Conservation (phyloP, 192 early-diverging fungal species). For the Backusella morwellensis region DNA sequence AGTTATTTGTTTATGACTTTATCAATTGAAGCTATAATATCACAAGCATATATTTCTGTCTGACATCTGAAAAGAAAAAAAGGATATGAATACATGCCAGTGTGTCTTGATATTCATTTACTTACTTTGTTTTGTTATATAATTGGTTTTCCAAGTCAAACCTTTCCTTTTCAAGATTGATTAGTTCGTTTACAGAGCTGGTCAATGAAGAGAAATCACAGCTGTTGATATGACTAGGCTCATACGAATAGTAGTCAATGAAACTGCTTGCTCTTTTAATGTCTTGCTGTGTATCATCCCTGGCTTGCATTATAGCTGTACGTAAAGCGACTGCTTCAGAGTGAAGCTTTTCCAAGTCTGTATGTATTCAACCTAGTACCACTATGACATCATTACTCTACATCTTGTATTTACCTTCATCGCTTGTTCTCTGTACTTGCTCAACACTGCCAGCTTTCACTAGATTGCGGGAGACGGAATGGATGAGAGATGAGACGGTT, state of each 20-base stretch:
- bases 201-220: background rate
- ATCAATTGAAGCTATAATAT: background rate
- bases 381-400: background rate
- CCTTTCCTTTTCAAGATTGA: background rate
- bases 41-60: background rate
- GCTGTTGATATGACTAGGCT: background rate
- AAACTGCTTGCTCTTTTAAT: background rate
- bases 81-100: background rate
- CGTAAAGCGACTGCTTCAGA: background rate
- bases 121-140: background rate
- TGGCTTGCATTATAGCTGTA: background rate
- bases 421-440: background rate
- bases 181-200: background rate
- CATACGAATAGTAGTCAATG: background rate
- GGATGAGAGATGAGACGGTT: background rate
- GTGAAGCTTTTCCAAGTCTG: background rate
- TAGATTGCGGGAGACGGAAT: background rate
- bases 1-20: background rate
- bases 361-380: background rate
- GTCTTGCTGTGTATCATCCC: background rate
- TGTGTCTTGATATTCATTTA: background rate
- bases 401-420: background rate
- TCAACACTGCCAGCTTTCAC: background rate
- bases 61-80: background rate
- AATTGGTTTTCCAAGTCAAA: background rate